Evolutionary conservation across 306 rosid species (phyloP).

Genomic region (Cajanus cajan): DNA sequence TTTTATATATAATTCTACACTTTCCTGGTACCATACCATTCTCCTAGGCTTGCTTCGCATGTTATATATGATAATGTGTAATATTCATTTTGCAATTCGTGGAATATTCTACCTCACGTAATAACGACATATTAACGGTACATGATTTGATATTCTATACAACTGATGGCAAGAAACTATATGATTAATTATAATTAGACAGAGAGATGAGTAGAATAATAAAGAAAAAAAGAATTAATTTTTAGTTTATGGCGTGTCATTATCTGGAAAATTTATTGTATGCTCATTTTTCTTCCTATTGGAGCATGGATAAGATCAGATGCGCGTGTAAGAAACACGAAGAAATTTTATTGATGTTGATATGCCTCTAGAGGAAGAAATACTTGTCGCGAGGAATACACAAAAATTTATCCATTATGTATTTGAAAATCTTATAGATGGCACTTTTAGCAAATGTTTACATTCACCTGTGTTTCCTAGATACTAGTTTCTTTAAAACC

Average conservation of each 20-base stretch:
- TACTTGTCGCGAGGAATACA: neutral
- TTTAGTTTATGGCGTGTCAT: neutral
- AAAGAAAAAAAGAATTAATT: neutral
- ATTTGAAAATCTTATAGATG: neutral
- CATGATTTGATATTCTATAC: neutral
- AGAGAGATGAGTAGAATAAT: neutral
- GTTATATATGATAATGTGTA: neutral
- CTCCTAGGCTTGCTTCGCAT: neutral
- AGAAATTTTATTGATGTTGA: neutral
- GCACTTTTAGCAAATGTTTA: neutral
- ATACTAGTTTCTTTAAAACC: neutral
- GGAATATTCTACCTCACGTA: neutral
- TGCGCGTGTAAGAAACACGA: neutral
- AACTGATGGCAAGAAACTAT: neutral
- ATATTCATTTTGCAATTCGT: neutral
- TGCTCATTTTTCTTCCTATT: neutral
- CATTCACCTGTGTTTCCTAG: neutral
- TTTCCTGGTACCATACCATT: neutral
- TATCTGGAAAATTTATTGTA: neutral
- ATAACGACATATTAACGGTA: neutral
- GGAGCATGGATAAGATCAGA: neutral
- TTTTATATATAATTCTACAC: neutral
- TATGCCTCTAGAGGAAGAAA: neutral
- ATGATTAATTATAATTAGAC: neutral
- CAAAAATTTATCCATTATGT: neutral